These are phyloP conservation scores for Datisca glomerata DNA, from an alignment of 306 rosid genomes.

Conservation along the genomic window DNA sequence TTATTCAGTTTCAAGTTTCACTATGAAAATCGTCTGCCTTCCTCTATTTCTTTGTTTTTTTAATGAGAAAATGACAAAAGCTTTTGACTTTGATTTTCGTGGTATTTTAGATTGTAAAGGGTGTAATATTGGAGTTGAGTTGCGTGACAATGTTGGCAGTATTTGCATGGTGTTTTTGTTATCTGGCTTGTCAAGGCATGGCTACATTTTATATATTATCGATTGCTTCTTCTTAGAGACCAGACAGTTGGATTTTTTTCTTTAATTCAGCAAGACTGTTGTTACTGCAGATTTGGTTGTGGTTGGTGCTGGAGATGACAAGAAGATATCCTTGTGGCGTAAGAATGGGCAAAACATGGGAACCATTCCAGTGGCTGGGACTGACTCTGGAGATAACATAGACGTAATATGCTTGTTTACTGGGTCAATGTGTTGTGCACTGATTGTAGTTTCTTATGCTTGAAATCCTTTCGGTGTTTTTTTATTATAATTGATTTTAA, in stretches of 20 bases:
- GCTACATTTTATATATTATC: not conserved
- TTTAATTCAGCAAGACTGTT: constrained; percentile 9
- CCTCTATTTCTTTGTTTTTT: not conserved
- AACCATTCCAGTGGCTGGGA: constrained; percentile 76
- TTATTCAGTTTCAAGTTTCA: too few species aligned
- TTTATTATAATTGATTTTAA: too few species aligned
- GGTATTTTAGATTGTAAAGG: not conserved
- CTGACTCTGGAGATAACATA: constrained; percentile 65
- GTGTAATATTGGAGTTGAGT: too few species aligned
- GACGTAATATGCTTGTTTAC: constrained; percentile 34
- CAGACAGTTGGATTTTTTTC: too few species aligned
- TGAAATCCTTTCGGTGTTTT: not conserved
- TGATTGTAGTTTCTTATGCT: too few species aligned
- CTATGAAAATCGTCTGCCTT: not conserved
- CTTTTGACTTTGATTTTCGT: not conserved
- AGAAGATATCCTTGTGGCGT: constrained; percentile 81
- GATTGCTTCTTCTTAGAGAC: too few species aligned
- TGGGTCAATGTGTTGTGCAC: constrained; percentile 5
- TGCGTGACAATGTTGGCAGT: too few species aligned
- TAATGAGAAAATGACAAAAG: too few species aligned
- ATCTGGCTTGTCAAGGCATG: not conserved
- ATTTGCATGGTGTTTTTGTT: not conserved
- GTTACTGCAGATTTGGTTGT: constrained; percentile 67
- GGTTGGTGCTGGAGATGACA: constrained; percentile 97
- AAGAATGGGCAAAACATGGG: constrained; percentile 95